Evolutionary conservation across 192 early-diverging fungal species (phyloP), one percentile per base, ranked within the genome.

Genomic region (Coemansia sp.): DNA sequence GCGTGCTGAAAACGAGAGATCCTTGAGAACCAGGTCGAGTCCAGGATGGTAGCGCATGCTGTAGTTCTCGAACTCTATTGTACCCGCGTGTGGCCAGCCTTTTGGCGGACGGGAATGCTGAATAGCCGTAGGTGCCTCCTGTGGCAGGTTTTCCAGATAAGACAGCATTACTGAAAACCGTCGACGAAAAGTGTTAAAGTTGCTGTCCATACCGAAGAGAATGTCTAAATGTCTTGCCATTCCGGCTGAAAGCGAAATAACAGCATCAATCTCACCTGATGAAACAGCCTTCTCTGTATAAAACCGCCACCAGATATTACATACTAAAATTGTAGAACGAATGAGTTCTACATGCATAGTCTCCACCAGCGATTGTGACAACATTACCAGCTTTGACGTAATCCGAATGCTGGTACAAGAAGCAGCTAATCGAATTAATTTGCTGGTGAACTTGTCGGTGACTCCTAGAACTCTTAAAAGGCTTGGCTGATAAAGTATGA

Each of bases 51-150:
- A 74, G 13, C 66, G 61, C 72, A 74, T 59, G 30, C 59, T 57
- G 51, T 67, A 71, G 25, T 59, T 53, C 4, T 43, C 12, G 46
- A 76, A 76, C 58, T 87, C 80, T 46, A 97, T 88, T 25, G 78
- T 64, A 12, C 95, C 95, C 13, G 69, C 61, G 7, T 60, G 34
- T 2, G 94, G 93, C 93, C 86, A 89, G 49, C 71, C n/a, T 4
- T 30, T 68, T 23, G 79, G 74, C 33, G 86, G 86, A n/a, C 84
- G 81, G 26, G 78, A 70, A 4, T 67, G 66, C 23, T 80, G 71
- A 70, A 88, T 84, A 23, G 92, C 64, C 21, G 68, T 75, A 18
- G 90, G 82, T 0, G 85, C 77, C 64, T 95, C 95, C 23, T 33
- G 72, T 4, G 34, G 23, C 7, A 40, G n/a, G 3, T 40, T 31